phyloP scores from a whole-genome alignment of 2,329 filamentous ascomycete genomes.

The Talaromyces pinophilus region DNA sequence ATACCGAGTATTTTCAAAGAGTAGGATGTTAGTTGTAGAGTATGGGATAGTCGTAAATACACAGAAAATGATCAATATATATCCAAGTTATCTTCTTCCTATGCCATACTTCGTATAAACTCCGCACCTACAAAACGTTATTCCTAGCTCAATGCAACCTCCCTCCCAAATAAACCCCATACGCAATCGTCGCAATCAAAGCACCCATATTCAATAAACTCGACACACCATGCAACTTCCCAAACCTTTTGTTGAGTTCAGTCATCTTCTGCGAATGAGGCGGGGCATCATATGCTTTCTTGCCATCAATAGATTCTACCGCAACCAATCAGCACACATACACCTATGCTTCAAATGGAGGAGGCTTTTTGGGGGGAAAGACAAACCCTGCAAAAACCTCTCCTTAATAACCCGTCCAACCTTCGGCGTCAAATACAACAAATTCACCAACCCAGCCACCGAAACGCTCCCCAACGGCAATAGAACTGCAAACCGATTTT shows the following conservation, averaged over 20 bases:
- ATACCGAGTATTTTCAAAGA: not conserved
- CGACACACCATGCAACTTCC: constrained; percentile 76
- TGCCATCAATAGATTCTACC: constrained; percentile 79
- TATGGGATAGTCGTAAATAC: not conserved
- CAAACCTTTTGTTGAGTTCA: constrained; percentile 75
- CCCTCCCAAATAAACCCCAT: constrained; percentile 72
- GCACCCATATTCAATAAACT: constrained; percentile 75
- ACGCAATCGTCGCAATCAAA: constrained; percentile 69
- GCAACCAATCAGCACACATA: not conserved
- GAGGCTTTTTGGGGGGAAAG: too few species aligned
- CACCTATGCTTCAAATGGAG: too few species aligned
- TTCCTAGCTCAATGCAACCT: constrained; percentile 37
- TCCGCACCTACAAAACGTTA: not conserved
- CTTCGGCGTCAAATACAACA: constrained; percentile 69
- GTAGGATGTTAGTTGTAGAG: not conserved
- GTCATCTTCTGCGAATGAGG: constrained; percentile 86
- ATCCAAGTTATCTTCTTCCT: not conserved
- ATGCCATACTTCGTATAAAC: not conserved
- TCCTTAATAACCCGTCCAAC: constrained; percentile 74
- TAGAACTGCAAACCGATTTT: constrained; percentile 65
- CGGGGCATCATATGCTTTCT: constrained; percentile 75
- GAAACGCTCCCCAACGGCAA: constrained; percentile 70
- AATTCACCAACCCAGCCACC: constrained; percentile 69
- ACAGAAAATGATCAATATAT: not conserved
- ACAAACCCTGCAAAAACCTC: constrained; percentile 74